These are phyloP conservation scores for Tetrahymena malaccensis DNA, from an alignment of 73 alveolate species.

Conservation along the genomic window DNA sequence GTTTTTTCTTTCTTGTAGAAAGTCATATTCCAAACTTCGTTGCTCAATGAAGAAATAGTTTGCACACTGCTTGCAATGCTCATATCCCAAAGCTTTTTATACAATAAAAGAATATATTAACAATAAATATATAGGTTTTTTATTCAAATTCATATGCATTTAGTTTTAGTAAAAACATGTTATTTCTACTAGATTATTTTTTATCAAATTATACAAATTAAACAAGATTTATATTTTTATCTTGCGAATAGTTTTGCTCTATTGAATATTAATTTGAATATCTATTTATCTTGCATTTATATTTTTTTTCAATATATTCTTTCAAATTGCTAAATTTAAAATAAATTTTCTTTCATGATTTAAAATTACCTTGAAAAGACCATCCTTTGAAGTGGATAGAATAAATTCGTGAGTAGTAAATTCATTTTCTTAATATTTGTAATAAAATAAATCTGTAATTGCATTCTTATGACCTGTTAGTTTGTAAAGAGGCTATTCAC, in stretches of 20 bases:
- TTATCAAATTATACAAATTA: background rate
- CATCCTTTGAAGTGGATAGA: constrained; percentile 34
- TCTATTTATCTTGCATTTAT: too few species aligned
- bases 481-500: constrained; percentile 1
- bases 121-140: too few species aligned
- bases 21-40: background rate
- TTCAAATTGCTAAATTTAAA: background rate
- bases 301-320: background rate
- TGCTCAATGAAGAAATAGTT: background rate
- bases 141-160: too few species aligned
- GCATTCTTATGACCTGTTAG: constrained; percentile 18
- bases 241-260: background rate
- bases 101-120: too few species aligned
- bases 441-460: constrained; percentile 15
- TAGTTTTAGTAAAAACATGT: too few species aligned
- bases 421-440: constrained; percentile 9
- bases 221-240: background rate
- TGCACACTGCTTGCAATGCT: background rate
- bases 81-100: background rate
- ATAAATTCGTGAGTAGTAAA: constrained; percentile 10
- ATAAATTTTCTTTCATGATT: background rate
- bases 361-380: constrained; percentile 14
- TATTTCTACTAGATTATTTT: background rate
- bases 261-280: too few species aligned
- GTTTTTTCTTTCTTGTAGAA: background rate